Percentiles rank a stretch among this genome's conserved stretches.
Conservation (phyloP, 768 basidiomycete species). For the Asterophora lycoperdoides region DNA sequence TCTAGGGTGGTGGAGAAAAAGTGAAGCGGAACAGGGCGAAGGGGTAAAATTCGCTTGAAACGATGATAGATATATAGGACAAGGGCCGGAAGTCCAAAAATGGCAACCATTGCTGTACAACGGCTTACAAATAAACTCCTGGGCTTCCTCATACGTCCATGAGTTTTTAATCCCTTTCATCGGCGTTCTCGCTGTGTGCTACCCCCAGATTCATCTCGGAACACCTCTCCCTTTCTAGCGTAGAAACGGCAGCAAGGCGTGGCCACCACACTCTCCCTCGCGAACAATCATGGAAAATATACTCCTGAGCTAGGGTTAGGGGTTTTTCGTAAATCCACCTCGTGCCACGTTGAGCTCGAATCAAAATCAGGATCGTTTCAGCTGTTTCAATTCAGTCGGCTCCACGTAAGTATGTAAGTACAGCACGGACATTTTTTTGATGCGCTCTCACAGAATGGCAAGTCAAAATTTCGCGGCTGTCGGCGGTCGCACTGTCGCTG, state of each 20-base stretch:
- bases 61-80: conserved; percentile 45
- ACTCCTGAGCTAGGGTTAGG: conserved; percentile 24
- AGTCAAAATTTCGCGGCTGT: not conserved
- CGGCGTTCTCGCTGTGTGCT: conserved; percentile 2
- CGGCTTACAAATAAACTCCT: conserved; percentile 23
- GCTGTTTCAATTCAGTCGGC: conserved; percentile 9
- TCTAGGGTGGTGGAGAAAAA: conserved; percentile 36
- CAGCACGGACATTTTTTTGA: conserved; percentile 15
- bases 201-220: conserved; percentile 17
- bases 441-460: conserved; percentile 18
- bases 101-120: conserved; percentile 21
- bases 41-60: conserved; percentile 42
- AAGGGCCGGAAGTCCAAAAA: conserved; percentile 34
- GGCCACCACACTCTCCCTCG: conserved; percentile 4
- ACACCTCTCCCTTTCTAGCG: conserved; percentile 11
- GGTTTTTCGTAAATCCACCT: conserved; percentile 20
- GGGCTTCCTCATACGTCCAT: conserved; percentile 19
- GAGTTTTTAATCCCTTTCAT: conserved; percentile 17
- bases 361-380: conserved; percentile 20
- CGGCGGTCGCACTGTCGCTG: not conserved
- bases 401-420: too few relatives aligned
- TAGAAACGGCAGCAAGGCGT: conserved; percentile 9
- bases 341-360: conserved; percentile 27
- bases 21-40: conserved; percentile 37
- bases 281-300: conserved; percentile 1